Evolutionary conservation across 2,329 filamentous ascomycete genomes (phyloP).

Genomic region (Albifimbria verrucaria): DNA sequence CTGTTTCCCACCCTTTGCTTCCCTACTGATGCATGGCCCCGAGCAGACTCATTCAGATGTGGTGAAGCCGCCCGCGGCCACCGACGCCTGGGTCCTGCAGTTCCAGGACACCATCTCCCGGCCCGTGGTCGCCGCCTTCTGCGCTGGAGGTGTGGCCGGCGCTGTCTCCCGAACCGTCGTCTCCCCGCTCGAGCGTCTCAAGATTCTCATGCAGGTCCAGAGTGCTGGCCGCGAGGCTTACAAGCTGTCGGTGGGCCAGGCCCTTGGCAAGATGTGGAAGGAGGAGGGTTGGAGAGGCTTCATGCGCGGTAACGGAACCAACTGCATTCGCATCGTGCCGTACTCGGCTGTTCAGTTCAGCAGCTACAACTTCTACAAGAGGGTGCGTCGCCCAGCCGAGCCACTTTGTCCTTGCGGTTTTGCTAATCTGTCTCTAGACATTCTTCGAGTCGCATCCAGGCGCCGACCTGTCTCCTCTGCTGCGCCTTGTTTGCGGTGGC

Average conservation of each 20-base stretch:
- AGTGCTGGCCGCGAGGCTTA: constrained; percentile 88
- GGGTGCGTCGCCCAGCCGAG: constrained; percentile 56
- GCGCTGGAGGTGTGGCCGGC: constrained; percentile 89
- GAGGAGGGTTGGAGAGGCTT: constrained; percentile 97
- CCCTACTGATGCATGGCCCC: neutral
- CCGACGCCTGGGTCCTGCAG: constrained; percentile 24
- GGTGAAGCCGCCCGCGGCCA: constrained; percentile 19
- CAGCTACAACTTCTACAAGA: constrained; percentile 96
- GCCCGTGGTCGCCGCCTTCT: constrained; percentile 86
- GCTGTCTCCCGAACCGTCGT: constrained; percentile 98
- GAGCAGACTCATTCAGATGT: constrained; percentile 24
- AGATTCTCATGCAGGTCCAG: constrained; percentile 97
- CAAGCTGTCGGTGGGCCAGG: constrained; percentile 85
- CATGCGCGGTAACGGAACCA: constrained; percentile 97
- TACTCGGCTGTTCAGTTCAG: constrained; percentile 98
- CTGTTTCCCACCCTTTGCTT: neutral
- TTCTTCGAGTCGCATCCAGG: constrained; percentile 77
- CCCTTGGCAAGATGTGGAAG: constrained; percentile 89
- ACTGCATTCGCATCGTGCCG: constrained; percentile 96
- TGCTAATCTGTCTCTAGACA: constrained; percentile 36
- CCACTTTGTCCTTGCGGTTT: neutral
- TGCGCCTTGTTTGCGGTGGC: constrained; percentile 84
- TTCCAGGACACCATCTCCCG: constrained; percentile 62
- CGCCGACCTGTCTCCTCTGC: constrained; percentile 67
- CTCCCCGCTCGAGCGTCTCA: constrained; percentile 89